A percentile compares a stretch with the other conserved stretches of the same genome.
Evolutionary conservation across 2,329 filamentous ascomycete species (phyloP).

Genomic region (Sarocladium kiliense): DNA sequence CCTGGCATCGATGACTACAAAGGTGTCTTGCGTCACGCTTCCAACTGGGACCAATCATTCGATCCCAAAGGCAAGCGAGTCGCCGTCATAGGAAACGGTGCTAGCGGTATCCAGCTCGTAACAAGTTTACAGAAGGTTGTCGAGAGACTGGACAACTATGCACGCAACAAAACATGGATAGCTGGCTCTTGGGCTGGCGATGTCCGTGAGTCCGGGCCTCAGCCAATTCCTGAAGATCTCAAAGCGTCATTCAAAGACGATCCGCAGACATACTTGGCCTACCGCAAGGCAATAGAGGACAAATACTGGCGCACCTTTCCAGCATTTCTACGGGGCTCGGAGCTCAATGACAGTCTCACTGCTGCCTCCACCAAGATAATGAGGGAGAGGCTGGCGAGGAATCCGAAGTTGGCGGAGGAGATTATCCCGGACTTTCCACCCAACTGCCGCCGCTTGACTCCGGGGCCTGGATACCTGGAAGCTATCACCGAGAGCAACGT

Average conservation of each 20-base stretch:
- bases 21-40: constrained; percentile 46
- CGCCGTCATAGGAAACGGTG: constrained; percentile 51
- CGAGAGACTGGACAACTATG: constrained; percentile 33
- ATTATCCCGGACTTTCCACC: constrained; percentile 45
- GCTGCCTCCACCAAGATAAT: constrained; percentile 54
- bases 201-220: constrained; percentile 49
- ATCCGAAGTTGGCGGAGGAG: constrained; percentile 26
- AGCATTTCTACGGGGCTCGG: constrained; percentile 47
- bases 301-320: constrained; percentile 57
- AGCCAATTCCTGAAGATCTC: constrained; percentile 46
- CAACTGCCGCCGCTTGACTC: constrained; percentile 43
- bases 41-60: constrained; percentile 44
- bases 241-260: not conserved
- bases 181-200: constrained; percentile 46
- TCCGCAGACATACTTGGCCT: not conserved
- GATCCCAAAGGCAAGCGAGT: constrained; percentile 44
- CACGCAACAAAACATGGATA: constrained; percentile 39
- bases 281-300: constrained; percentile 48
- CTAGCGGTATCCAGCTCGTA: constrained; percentile 49
- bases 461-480: constrained; percentile 42
- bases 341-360: constrained; percentile 48
- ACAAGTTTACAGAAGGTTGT: constrained; percentile 25
- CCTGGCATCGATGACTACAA: constrained; percentile 38
- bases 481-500: constrained; percentile 39
- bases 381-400: constrained; percentile 16